Evolutionary conservation across 306 rosid species (phyloP), one percentile per base, ranked within the genome.

Genomic region (Nissolia schottii): DNA sequence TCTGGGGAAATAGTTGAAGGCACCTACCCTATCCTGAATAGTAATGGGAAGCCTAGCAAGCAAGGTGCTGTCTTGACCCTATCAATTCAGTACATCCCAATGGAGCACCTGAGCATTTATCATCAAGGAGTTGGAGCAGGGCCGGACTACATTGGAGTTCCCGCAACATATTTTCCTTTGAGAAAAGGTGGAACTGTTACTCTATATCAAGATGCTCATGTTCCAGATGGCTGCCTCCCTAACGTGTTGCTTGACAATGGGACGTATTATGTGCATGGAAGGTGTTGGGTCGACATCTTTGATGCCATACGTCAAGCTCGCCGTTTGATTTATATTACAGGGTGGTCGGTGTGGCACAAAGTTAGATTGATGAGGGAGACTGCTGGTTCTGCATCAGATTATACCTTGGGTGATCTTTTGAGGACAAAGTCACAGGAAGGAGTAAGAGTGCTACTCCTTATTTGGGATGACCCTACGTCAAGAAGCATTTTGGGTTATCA

Each of bases 391-490:
- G 73, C 82, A 53, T 66, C 91, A 55, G 73, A 85, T 76, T 67
- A 60, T 82, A 83, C 87, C 40, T 73, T 93, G 45, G 98, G 98
- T 31, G 96, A 93, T 41, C 87, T 93, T 74, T 80, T 93, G 71
- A 86, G 82, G 79, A 64, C 88, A 49, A 93, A 91, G 83, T 93
- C 98, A 43, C 97, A 91, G 67, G 98, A 93, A 80, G 98, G 98
- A 77, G 96, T 93, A 71, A 89, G 98, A 72, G 98, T 93, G 79
- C 86, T 93, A 81, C 92, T 93, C 64, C 98, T 93, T 85, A 63
- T 93, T 59, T 93, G 98, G 98, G 98, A 93, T 78, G 98, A 93
- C 75, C 98, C 96, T 27, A 87, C 98, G n/a, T 93, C 97, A 28
- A 88, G 97, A 77, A 93, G 78, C 79, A 90, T 93, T 77, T 80